Evolutionary conservation across 2,329 filamentous ascomycete genomes (phyloP).

Genomic region (Ophiostoma sp.): DNA sequence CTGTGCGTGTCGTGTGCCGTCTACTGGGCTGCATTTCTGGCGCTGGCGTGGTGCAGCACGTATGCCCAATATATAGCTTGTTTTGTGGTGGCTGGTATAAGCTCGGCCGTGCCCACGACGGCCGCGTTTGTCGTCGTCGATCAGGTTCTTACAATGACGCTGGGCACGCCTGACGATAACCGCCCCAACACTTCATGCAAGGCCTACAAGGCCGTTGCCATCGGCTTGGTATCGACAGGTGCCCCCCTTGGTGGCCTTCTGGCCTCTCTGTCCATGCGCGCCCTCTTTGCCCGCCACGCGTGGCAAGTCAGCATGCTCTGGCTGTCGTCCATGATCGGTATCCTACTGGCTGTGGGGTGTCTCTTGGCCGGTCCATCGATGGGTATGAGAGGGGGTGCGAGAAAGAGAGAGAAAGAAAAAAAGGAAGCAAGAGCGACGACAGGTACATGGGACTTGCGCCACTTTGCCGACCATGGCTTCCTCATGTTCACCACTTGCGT

Average conservation of each 20-base stretch:
- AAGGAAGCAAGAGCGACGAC: background rate
- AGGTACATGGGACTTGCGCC: slow-evolving; percentile 21
- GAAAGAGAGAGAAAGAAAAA: background rate
- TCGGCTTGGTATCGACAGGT: slow-evolving; percentile 20
- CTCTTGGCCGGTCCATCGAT: slow-evolving; percentile 17
- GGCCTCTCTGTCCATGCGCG: slow-evolving; percentile 31
- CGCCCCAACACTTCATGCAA: background rate
- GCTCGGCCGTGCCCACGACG: slow-evolving; percentile 29
- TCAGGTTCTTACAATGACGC: background rate
- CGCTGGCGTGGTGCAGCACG: slow-evolving; percentile 29
- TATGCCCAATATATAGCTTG: slow-evolving; percentile 32
- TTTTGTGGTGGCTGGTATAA: slow-evolving; percentile 30
- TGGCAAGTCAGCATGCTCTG: slow-evolving; percentile 28
- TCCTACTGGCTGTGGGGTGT: slow-evolving; percentile 26
- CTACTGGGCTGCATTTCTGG: slow-evolving; percentile 30
- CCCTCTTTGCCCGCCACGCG: slow-evolving; percentile 27
- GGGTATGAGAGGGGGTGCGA: no score
- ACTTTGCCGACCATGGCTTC: slow-evolving; percentile 28
- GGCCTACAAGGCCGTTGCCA: background rate
- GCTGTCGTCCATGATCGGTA: slow-evolving; percentile 28
- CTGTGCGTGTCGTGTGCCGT: slow-evolving; percentile 21
- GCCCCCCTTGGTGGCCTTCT: slow-evolving; percentile 32
- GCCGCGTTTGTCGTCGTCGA: slow-evolving; percentile 27
- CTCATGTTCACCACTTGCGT: slow-evolving; percentile 30
- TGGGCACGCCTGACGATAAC: no score